A percentile compares a stretch with the other conserved stretches of the same genome.
Evolutionary conservation across 2,329 filamentous ascomycete species (phyloP).

Genomic region (Hymenotorrendiella dingleyae): DNA sequence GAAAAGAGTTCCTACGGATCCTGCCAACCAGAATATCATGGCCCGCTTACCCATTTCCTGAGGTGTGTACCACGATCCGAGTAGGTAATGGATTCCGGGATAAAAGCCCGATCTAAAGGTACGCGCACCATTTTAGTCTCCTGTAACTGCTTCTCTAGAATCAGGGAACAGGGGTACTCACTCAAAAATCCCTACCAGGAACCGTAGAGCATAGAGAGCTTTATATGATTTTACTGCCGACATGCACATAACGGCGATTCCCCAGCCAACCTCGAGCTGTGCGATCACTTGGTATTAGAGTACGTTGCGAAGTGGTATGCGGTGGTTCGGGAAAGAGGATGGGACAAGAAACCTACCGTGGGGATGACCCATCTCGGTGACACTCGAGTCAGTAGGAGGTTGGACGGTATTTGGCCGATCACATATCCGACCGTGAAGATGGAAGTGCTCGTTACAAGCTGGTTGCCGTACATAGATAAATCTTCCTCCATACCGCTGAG

Average conservation of each 20-base stretch:
- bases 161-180: constrained; percentile 27
- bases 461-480: constrained; percentile 39
- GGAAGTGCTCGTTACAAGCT: constrained; percentile 44
- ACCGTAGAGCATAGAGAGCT: constrained; percentile 32
- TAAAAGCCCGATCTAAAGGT: too few relatives aligned
- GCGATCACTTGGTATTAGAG: not conserved
- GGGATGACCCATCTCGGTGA: constrained; percentile 43
- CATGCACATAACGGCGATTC: constrained; percentile 18
- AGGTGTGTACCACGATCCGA: constrained; percentile 49
- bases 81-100: constrained; percentile 49
- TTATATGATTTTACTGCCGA: constrained; percentile 29
- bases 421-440: constrained; percentile 49
- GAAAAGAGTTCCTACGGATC: constrained; percentile 45
- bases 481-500: constrained; percentile 42
- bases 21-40: constrained; percentile 53
- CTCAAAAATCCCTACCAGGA: constrained; percentile 30
- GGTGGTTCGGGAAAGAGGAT: constrained; percentile 1
- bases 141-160: too few relatives aligned
- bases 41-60: constrained; percentile 36
- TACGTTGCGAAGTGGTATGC: not conserved
- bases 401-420: constrained; percentile 43
- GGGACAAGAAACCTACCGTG: constrained; percentile 23
- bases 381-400: too few relatives aligned
- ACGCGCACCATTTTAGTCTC: too few relatives aligned
- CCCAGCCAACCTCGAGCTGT: constrained; percentile 18